phyloP scores from a whole-genome alignment of 176 grass and related monocot genomes.

The Themeda triandra region DNA sequence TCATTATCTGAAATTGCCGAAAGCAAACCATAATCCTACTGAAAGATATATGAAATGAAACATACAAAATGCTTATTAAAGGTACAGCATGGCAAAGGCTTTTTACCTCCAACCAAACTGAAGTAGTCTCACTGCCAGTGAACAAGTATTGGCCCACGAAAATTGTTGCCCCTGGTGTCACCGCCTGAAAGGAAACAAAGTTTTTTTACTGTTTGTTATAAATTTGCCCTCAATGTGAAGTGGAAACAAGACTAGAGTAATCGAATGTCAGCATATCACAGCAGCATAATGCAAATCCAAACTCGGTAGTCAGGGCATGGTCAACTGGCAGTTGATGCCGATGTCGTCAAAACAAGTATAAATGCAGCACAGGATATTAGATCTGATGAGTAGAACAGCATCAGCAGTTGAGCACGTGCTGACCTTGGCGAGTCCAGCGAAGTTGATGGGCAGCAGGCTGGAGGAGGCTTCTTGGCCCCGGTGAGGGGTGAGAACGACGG shows the following conservation, averaged over 20 bases:
- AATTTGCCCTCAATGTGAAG: neutral
- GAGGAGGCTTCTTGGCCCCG: constrained; percentile 61
- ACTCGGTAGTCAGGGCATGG: neutral
- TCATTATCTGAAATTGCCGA: too few species aligned
- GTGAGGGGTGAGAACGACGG: constrained; percentile 73
- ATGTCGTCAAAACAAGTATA: neutral
- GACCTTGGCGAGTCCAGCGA: too few species aligned
- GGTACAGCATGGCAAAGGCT: too few species aligned
- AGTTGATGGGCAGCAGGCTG: constrained; percentile 82
- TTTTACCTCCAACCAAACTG: too few species aligned
- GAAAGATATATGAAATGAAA: too few species aligned
- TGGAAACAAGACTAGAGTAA: neutral
- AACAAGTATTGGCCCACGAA: too few species aligned
- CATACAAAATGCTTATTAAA: too few species aligned
- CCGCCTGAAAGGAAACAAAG: neutral
- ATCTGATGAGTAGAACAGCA: neutral
- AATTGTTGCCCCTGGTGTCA: too few species aligned
- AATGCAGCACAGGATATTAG: neutral
- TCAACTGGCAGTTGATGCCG: neutral
- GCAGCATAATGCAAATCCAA: neutral
- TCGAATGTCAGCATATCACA: neutral
- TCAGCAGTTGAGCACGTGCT: neutral
- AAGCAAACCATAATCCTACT: too few species aligned
- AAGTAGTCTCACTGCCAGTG: too few species aligned
- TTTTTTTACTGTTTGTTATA: neutral